Conservation (phyloP, 345 rosid genomes). For the Moricandia moricandioides region DNA sequence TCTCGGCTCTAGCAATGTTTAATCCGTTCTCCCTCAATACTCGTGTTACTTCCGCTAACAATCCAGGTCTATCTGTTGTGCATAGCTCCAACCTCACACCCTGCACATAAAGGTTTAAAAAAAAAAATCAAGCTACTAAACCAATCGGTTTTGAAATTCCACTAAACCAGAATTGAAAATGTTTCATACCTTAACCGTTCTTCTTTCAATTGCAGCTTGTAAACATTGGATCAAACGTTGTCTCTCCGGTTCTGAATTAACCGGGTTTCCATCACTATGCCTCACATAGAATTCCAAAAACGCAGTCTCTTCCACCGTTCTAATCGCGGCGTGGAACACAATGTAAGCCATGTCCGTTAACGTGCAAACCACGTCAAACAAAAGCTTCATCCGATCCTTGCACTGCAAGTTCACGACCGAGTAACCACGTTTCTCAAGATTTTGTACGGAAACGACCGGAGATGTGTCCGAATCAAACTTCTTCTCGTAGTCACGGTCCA, state of each 20-base stretch:
- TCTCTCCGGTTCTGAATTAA: conserved; percentile 87
- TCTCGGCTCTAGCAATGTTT: conserved; percentile 81
- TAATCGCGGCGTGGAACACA: conserved; percentile 82
- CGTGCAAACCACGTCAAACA: conserved; percentile 92
- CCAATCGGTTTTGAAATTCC: not conserved
- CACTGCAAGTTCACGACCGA: conserved; percentile 87
- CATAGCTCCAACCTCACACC: conserved; percentile 81
- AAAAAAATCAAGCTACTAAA: not conserved
- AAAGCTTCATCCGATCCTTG: conserved; percentile 79
- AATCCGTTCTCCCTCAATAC: conserved; percentile 83
- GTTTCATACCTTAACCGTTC: conserved; percentile 62
- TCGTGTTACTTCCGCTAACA: conserved; percentile 77
- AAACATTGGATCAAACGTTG: conserved; percentile 88
- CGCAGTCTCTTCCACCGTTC: conserved; percentile 59
- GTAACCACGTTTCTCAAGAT: conserved; percentile 72
- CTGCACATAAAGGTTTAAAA: conserved; percentile 28
- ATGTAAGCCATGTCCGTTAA: conserved; percentile 93
- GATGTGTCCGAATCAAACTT: conserved; percentile 48
- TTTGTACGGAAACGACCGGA: conserved; percentile 71
- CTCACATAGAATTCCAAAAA: conserved; percentile 75
- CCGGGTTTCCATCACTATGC: conserved; percentile 85
- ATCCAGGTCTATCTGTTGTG: conserved; percentile 58
- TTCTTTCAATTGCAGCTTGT: conserved; percentile 84
- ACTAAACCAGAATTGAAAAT: not conserved
- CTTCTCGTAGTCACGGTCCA: conserved; percentile 89